A percentile compares a stretch with the other conserved stretches of the same genome.
Conservation (phyloP, 371 early-diverging fungal species). For the Basidiobolus meristosporus region DNA sequence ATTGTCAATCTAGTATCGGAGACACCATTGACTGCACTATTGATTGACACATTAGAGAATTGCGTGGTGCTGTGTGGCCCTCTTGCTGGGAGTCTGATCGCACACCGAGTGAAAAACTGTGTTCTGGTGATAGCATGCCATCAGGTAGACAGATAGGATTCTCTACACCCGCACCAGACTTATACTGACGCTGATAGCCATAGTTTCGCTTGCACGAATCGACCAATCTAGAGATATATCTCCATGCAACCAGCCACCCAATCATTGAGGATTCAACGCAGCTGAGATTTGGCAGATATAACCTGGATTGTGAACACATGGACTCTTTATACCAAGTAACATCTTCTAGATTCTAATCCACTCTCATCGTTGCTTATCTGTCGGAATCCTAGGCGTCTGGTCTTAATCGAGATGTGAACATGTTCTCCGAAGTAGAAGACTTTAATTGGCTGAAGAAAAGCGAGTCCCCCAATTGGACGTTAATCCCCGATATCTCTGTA, state of each 20-base stretch:
- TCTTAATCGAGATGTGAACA: conserved; percentile 14
- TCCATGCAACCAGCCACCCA: conserved; percentile 51
- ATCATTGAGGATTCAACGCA: conserved; percentile 58
- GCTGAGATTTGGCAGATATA: conserved; percentile 31
- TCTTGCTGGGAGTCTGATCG: conserved; percentile 43
- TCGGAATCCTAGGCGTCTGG: conserved; percentile 7
- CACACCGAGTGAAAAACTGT: conserved; percentile 34
- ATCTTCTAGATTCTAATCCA: background rate
- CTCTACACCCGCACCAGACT: background rate
- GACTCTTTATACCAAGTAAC: conserved; percentile 7
- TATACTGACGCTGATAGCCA: background rate
- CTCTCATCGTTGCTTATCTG: background rate
- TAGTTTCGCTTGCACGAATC: conserved; percentile 67
- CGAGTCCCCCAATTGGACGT: conserved; percentile 52
- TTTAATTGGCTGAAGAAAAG: conserved; percentile 70
- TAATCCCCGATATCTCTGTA: conserved; percentile 5
- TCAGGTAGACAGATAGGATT: conserved; percentile 27
- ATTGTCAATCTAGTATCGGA: conserved; percentile 21
- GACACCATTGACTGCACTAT: conserved; percentile 28
- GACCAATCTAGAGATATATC: conserved; percentile 24
- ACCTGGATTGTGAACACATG: conserved; percentile 7
- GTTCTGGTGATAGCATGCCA: conserved; percentile 42
- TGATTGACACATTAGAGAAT: conserved; percentile 35
- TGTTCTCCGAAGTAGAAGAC: conserved; percentile 47
- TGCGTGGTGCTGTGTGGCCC: conserved; percentile 37